These are phyloP conservation scores for Termitomyces sp. DNA, from an alignment of 768 basidiomycete species.

Conservation along the genomic window DNA sequence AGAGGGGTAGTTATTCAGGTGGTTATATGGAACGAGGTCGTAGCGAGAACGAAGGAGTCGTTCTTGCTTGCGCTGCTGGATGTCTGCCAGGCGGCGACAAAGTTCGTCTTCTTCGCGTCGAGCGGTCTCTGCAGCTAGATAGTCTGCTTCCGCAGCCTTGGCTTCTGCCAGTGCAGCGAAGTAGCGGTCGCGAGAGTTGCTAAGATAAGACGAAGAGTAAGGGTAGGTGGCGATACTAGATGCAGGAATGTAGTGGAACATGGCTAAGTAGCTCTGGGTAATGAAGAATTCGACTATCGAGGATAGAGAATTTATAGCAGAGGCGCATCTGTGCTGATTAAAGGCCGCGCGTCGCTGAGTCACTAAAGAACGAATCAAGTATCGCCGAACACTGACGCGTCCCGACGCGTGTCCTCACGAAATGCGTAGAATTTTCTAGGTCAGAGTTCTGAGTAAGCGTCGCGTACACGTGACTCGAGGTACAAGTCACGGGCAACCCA, in stretches of 20 bases:
- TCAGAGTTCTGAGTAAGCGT: neutral
- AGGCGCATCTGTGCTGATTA: conserved; percentile 9
- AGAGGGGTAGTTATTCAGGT: neutral
- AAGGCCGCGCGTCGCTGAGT: conserved; percentile 19
- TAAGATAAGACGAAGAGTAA: conserved; percentile 10
- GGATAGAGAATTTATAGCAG: conserved; percentile 16
- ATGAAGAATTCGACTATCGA: neutral
- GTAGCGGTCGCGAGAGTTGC: conserved; percentile 28
- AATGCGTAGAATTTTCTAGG: conserved; percentile 12
- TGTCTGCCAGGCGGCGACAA: conserved; percentile 20
- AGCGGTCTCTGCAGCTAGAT: conserved; percentile 28
- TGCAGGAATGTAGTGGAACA: conserved; percentile 15
- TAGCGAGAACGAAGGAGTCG: neutral
- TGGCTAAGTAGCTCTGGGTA: conserved; percentile 2
- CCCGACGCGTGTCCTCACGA: conserved; percentile 15
- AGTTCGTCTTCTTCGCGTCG: conserved; percentile 29
- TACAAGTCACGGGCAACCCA: neutral
- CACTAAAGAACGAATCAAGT: too few species aligned
- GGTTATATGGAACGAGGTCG: neutral
- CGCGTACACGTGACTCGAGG: neutral
- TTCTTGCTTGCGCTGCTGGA: conserved; percentile 13
- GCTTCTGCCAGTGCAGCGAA: conserved; percentile 32
- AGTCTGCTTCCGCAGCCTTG: conserved; percentile 33
- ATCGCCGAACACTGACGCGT: conserved; percentile 13
- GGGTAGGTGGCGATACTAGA: neutral